Conservation (phyloP, 768 basidiomycete species). For the Pilatotrama ljubarskyi region DNA sequence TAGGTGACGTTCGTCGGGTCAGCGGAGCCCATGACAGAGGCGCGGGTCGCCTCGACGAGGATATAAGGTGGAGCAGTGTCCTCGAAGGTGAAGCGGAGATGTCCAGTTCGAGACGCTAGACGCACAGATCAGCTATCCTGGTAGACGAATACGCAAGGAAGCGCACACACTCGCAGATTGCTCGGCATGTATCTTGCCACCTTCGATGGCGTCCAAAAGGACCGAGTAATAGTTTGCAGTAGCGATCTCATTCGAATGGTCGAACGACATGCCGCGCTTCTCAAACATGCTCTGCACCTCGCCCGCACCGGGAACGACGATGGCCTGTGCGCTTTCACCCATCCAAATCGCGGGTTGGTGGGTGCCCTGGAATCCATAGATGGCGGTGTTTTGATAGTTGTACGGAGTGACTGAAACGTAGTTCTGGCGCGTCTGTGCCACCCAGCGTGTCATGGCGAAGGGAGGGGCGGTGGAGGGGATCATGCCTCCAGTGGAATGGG, state of each 20-base stretch:
- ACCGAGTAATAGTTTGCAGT: conserved; percentile 59
- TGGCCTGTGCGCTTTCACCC: conserved; percentile 71
- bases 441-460: conserved; percentile 87
- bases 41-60: conserved; percentile 65
- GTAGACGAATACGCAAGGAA: too few relatives aligned
- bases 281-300: conserved; percentile 55
- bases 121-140: too few relatives aligned
- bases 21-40: conserved; percentile 57
- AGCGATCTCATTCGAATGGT: conserved; percentile 51
- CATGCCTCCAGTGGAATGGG: conserved; percentile 75
- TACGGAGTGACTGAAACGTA: conserved; percentile 75
- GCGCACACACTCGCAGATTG: conserved; percentile 58
- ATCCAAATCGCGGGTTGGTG: conserved; percentile 90
- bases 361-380: conserved; percentile 74
- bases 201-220: conserved; percentile 47
- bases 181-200: conserved; percentile 52
- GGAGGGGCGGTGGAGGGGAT: conserved; percentile 77
- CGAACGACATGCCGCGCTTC: conserved; percentile 55
- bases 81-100: conserved; percentile 68
- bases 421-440: conserved; percentile 75
- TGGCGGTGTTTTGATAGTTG: conserved; percentile 56
- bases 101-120: conserved; percentile 72
- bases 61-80: conserved; percentile 52
- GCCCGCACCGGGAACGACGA: conserved; percentile 59
- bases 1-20: conserved; percentile 50